Evolutionary conservation across 768 basidiomycete genomes (phyloP).

Genomic region (Leccinum pellstonianum): DNA sequence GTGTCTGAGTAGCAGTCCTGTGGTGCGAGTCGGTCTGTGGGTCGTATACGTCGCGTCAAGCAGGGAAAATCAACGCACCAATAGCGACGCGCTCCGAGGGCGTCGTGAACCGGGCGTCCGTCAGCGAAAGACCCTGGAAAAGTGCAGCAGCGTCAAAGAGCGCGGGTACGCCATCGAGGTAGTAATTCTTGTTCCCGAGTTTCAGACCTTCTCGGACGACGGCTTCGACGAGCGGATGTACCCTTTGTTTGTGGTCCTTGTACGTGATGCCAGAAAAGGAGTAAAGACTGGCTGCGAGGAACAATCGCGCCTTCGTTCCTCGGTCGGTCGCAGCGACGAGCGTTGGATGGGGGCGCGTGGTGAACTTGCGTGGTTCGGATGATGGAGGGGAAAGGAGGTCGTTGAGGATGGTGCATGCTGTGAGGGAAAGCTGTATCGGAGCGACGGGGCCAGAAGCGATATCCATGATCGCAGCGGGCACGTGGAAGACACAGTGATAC

Average conservation of each 20-base stretch:
- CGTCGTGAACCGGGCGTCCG: constrained; percentile 34
- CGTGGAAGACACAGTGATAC: constrained; percentile 63
- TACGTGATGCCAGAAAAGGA: constrained; percentile 66
- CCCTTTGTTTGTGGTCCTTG: constrained; percentile 62
- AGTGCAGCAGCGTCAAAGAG: constrained; percentile 55
- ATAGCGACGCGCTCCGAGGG: constrained; percentile 56
- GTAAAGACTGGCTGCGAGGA: constrained; percentile 71
- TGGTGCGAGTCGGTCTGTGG: not conserved
- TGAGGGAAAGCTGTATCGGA: constrained; percentile 44
- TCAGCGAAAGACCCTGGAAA: constrained; percentile 35
- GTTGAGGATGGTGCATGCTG: constrained; percentile 59
- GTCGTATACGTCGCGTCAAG: not conserved
- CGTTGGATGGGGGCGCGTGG: constrained; percentile 33
- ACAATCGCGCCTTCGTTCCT: constrained; percentile 58
- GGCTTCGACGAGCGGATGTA: constrained; percentile 56
- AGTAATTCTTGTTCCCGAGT: constrained; percentile 74
- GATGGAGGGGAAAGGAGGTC: constrained; percentile 38
- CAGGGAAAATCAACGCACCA: constrained; percentile 39
- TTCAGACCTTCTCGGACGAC: constrained; percentile 85
- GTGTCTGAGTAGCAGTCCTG: constrained; percentile 70
- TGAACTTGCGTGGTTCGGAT: constrained; percentile 11
- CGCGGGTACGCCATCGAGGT: constrained; percentile 69
- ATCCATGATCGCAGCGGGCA: constrained; percentile 45
- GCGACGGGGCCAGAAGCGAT: constrained; percentile 46
- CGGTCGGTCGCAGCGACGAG: constrained; percentile 37